These are phyloP conservation scores for Oemleria cerasiformis DNA, from an alignment of 306 rosid genomes.

Conservation along the genomic window DNA sequence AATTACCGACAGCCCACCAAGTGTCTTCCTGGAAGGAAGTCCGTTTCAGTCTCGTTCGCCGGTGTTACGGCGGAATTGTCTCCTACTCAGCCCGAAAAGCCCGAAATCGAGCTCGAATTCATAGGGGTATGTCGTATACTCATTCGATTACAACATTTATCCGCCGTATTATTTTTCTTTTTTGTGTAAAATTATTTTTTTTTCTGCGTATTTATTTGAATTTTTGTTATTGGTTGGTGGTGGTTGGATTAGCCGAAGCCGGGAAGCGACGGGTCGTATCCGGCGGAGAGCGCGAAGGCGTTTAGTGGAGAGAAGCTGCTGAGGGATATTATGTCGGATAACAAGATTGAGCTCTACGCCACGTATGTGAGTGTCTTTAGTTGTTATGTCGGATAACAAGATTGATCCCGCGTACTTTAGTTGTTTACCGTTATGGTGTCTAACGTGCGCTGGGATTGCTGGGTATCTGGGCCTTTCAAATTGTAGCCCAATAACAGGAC, in stretches of 20 bases:
- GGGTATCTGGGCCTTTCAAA: background rate
- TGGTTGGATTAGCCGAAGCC: slow-evolving; percentile 55
- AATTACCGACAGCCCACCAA: background rate
- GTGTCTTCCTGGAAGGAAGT: slow-evolving; percentile 26
- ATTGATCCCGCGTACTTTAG: slow-evolving; percentile 7
- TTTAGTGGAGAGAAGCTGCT: slow-evolving; percentile 76
- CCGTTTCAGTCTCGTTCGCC: slow-evolving; percentile 29
- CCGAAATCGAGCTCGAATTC: slow-evolving; percentile 75
- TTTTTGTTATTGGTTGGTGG: slow-evolving; percentile 3
- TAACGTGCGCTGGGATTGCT: background rate
- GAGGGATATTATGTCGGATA: slow-evolving; percentile 84
- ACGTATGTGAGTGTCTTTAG: slow-evolving; percentile 79
- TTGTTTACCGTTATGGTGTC: background rate
- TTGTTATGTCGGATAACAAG: too few relatives aligned
- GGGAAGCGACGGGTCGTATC: slow-evolving; percentile 55
- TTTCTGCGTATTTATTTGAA: background rate
- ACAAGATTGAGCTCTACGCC: slow-evolving; percentile 85
- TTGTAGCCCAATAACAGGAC: background rate
- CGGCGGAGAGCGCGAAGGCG: slow-evolving; percentile 60
- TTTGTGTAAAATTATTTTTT: background rate
- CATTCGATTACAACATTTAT: background rate
- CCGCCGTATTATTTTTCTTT: background rate
- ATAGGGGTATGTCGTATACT: slow-evolving; percentile 42
- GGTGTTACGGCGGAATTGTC: slow-evolving; percentile 27
- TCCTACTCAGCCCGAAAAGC: slow-evolving; percentile 34